These are phyloP conservation scores for Xylaria nigripes DNA, from an alignment of 495 filamentous ascomycete species.

Conservation along the genomic window DNA sequence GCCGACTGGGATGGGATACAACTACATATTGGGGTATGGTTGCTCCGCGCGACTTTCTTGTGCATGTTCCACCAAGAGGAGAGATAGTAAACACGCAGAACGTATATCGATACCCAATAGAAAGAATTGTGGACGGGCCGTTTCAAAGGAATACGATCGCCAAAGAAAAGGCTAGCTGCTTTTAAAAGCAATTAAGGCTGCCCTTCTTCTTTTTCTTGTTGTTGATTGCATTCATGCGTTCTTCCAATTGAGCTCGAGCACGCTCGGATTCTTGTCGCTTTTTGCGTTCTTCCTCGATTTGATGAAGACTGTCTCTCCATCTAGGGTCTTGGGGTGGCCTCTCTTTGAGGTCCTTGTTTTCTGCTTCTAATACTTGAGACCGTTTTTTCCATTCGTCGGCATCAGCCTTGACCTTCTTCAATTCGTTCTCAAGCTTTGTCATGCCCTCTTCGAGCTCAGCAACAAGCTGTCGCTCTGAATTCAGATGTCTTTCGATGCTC, in stretches of 20 bases:
- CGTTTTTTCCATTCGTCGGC: slow-evolving; percentile 86
- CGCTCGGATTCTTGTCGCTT: slow-evolving; percentile 81
- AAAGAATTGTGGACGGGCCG: not conserved
- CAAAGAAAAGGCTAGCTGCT: not conserved
- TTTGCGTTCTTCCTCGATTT: slow-evolving; percentile 87
- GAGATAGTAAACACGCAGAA: not conserved
- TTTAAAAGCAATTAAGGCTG: slow-evolving; percentile 91
- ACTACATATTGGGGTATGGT: not conserved
- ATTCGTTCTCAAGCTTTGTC: slow-evolving; percentile 81
- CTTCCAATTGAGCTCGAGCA: slow-evolving; percentile 79
- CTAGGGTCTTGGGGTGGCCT: slow-evolving; percentile 48
- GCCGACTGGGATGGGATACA: not conserved
- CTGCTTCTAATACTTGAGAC: slow-evolving; percentile 65
- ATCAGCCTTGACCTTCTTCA: slow-evolving; percentile 77
- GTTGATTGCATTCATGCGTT: slow-evolving; percentile 85
- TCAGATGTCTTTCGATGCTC: slow-evolving; percentile 93
- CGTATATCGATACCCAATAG: not conserved
- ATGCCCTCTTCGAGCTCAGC: slow-evolving; percentile 90
- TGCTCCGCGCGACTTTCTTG: not conserved
- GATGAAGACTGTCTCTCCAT: slow-evolving; percentile 65
- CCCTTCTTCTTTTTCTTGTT: slow-evolving; percentile 94
- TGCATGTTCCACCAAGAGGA: not conserved
- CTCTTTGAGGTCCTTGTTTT: slow-evolving; percentile 58
- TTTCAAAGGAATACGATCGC: not conserved
- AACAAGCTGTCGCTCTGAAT: slow-evolving; percentile 93